Evolutionary conservation across 768 basidiomycete genomes (phyloP).

Genomic region (Scleroderma bovista): DNA sequence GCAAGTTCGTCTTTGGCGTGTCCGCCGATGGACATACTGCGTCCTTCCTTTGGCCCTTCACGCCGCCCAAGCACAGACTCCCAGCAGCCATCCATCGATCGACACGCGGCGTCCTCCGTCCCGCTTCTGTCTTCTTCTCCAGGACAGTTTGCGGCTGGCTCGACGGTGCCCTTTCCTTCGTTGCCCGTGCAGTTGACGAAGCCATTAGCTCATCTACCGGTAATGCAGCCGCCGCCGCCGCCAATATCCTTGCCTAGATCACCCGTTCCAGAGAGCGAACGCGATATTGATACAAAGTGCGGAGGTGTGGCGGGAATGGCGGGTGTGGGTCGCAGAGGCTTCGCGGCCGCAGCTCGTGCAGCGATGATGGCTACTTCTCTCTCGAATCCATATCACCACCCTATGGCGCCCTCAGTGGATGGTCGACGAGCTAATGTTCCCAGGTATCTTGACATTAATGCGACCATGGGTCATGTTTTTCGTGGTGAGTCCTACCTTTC

Average conservation of each 20-base stretch:
- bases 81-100: conserved; percentile 4
- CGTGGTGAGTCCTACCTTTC: conserved; percentile 23
- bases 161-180: conserved; percentile 7
- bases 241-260: conserved; percentile 8
- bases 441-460: conserved; percentile 43
- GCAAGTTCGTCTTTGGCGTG: conserved; percentile 6
- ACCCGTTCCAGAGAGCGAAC: conserved; percentile 7
- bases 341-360: conserved; percentile 66
- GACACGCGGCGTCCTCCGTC: not conserved
- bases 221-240: conserved; percentile 16
- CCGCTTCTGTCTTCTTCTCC: not conserved
- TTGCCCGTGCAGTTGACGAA: conserved; percentile 1
- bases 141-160: conserved; percentile 7
- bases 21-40: conserved; percentile 13
- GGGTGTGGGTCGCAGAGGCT: conserved; percentile 82
- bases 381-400: conserved; percentile 5
- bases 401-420: conserved; percentile 3
- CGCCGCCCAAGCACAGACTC: conserved; percentile 8
- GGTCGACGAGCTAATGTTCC: conserved; percentile 32
- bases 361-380: conserved; percentile 38
- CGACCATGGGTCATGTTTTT: conserved; percentile 23
- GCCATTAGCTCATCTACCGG: not conserved
- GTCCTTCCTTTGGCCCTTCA: conserved; percentile 14
- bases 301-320: conserved; percentile 87
- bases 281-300: conserved; percentile 59